These are phyloP conservation scores for Vicia villosa DNA, from an alignment of 306 rosid species.

Conservation along the genomic window DNA sequence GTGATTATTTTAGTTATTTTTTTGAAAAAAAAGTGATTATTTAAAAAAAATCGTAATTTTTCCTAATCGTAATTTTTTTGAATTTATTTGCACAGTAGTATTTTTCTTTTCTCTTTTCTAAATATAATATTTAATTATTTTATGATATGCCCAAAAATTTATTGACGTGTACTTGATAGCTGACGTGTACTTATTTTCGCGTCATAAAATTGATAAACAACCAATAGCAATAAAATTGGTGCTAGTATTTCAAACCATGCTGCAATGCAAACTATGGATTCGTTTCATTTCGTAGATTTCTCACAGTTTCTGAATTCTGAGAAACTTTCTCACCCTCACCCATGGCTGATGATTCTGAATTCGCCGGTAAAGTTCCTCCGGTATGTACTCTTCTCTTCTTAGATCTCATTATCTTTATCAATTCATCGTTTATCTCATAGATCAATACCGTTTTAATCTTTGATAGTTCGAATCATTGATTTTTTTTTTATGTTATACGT, in stretches of 20 bases:
- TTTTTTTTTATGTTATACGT: not conserved
- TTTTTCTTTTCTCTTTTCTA: too few species aligned
- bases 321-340: slow-evolving; percentile 26
- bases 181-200: not conserved
- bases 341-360: slow-evolving; percentile 43
- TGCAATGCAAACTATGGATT: not conserved
- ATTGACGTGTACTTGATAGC: not conserved
- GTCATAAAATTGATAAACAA: not conserved
- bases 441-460: not conserved
- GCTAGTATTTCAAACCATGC: not conserved
- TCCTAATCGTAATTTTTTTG: too few species aligned
- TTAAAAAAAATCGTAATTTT: too few species aligned
- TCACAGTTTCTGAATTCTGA: too few species aligned
- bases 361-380: slow-evolving; percentile 48
- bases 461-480: slow-evolving; percentile 7
- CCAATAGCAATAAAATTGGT: not conserved
- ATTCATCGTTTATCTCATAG: too few species aligned
- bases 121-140: too few species aligned
- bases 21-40: too few species aligned
- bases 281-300: not conserved
- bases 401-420: slow-evolving; percentile 3
- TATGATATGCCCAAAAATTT: too few species aligned
- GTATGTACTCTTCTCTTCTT: slow-evolving; percentile 25
- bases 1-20: too few species aligned
- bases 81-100: too few species aligned